Evolutionary conservation across 1,284 basidiomycete genomes (phyloP).

Genomic region (Pholiota adiposa): DNA sequence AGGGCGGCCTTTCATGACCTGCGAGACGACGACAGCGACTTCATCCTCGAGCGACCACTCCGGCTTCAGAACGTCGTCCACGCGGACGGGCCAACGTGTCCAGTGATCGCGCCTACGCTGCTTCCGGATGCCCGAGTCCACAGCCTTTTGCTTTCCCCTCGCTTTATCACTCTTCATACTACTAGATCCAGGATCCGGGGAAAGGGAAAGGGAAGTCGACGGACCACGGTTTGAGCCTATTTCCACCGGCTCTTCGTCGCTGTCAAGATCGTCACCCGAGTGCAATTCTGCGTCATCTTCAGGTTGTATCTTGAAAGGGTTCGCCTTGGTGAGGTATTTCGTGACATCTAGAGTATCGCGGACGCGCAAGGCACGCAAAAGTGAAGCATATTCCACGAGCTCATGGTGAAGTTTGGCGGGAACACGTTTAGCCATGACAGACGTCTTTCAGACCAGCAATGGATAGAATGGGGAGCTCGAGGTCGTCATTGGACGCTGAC

Average conservation of each 20-base stretch:
- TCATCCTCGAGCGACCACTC: conserved; percentile 68
- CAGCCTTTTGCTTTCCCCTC: conserved; percentile 23
- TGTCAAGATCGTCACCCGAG: conserved; percentile 13
- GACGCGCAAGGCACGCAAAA: conserved; percentile 61
- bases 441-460: no score
- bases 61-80: conserved; percentile 57
- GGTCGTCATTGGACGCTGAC: no score
- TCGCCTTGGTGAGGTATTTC: conserved; percentile 42
- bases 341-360: conserved; percentile 57
- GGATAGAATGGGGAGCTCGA: no score
- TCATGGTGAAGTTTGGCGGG: conserved; percentile 59
- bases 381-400: conserved; percentile 63
- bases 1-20: conserved; percentile 26
- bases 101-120: conserved; percentile 46
- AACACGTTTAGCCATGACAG: conserved; percentile 49
- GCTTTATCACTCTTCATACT: conserved; percentile 11
- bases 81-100: conserved; percentile 70
- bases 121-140: conserved; percentile 21
- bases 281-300: conserved; percentile 13
- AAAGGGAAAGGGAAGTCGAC: background rate
- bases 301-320: conserved; percentile 22
- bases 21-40: conserved; percentile 45
- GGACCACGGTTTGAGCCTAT: background rate
- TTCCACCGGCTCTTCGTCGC: conserved; percentile 12
- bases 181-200: conserved; percentile 17